Conservation (phyloP, 2,329 filamentous ascomycete species). For the Ceratocystis harringtonii region DNA sequence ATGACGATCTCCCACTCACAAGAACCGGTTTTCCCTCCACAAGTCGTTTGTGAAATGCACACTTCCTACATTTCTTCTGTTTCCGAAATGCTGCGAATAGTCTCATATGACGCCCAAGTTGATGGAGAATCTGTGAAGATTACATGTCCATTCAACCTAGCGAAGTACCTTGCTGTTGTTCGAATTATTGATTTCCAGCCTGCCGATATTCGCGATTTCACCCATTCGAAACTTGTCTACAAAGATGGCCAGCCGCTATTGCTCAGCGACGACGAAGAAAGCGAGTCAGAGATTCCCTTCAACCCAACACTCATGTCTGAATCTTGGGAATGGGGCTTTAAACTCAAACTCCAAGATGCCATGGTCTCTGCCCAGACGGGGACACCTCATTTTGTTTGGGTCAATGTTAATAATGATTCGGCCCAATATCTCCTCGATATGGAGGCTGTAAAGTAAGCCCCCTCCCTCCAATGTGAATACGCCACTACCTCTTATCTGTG, state of each 20-base stretch:
- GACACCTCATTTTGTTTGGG: constrained; percentile 34
- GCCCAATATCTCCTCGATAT: constrained; percentile 35
- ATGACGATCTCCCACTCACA: background rate
- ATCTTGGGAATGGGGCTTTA: constrained; percentile 74
- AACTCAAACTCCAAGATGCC: constrained; percentile 61
- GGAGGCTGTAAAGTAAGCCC: constrained; percentile 31
- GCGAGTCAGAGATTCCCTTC: constrained; percentile 14
- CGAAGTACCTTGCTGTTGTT: constrained; percentile 52
- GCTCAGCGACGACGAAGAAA: constrained; percentile 26
- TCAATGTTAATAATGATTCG: constrained; percentile 47
- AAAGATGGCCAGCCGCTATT: constrained; percentile 38
- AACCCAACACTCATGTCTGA: constrained; percentile 20
- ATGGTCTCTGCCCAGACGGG: background rate
- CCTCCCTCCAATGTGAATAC: background rate
- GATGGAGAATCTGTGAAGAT: constrained; percentile 22
- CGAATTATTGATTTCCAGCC: constrained; percentile 77
- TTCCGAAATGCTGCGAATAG: constrained; percentile 23
- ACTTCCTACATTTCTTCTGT: constrained; percentile 7
- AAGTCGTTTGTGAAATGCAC: constrained; percentile 22
- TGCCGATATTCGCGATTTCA: constrained; percentile 53
- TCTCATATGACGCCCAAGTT: background rate
- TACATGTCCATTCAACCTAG: constrained; percentile 57
- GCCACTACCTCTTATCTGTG: background rate
- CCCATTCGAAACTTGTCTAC: constrained; percentile 30
- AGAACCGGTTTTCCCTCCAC: background rate